Evolutionary conservation across 352 stramenopile genomes (phyloP).

Genomic region (Phytopythium kandeliae): DNA sequence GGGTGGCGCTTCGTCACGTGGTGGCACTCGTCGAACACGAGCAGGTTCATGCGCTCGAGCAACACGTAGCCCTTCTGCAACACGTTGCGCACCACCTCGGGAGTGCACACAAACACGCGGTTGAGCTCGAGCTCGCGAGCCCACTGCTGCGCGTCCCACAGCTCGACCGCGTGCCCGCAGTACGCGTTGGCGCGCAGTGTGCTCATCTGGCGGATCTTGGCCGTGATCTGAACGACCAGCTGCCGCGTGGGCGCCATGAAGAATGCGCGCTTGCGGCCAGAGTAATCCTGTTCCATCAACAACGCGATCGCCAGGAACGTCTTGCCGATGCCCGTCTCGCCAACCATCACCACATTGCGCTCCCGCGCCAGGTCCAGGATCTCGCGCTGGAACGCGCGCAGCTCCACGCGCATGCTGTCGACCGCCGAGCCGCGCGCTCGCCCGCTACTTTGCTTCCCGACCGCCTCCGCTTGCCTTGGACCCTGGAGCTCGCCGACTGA

Average conservation of each 20-base stretch:
- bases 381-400: constrained; percentile 68
- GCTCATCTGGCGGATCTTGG: constrained; percentile 62
- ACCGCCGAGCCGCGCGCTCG: too few relatives aligned
- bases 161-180: constrained; percentile 37
- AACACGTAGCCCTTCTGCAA: constrained; percentile 81
- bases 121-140: constrained; percentile 40
- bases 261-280: constrained; percentile 54
- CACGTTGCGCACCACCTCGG: constrained; percentile 80
- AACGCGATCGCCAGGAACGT: constrained; percentile 78
- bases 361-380: constrained; percentile 61
- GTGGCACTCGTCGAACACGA: constrained; percentile 91
- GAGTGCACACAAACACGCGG: constrained; percentile 83
- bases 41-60: constrained; percentile 71
- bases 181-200: constrained; percentile 53
- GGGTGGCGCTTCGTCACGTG: constrained; percentile 85
- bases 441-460: not conserved
- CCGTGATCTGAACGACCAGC: constrained; percentile 71
- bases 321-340: constrained; percentile 81
- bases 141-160: constrained; percentile 68
- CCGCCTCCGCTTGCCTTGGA: not conserved
- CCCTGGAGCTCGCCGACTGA: constrained; percentile 1
- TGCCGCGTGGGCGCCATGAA: constrained; percentile 81
- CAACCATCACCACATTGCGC: constrained; percentile 81
- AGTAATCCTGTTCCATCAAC: constrained; percentile 72
- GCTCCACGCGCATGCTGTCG: constrained; percentile 21